A percentile compares a stretch with the other conserved stretches of the same genome.
Conservation (phyloP, 2,329 filamentous ascomycete genomes). For the Orbilia brochopaga region DNA sequence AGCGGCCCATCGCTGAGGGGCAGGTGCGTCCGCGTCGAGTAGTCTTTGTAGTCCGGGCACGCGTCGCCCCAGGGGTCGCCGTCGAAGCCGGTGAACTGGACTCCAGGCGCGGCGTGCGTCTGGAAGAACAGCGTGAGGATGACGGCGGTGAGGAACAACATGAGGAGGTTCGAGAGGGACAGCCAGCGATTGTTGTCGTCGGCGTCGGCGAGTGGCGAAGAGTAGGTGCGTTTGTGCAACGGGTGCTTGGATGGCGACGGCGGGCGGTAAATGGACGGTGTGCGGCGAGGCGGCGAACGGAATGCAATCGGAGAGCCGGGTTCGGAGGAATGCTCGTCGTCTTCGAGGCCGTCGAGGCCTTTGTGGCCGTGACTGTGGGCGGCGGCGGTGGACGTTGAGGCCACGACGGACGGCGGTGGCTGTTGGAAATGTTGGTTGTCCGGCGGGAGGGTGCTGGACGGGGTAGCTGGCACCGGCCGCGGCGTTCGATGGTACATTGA, state of each 20-base stretch:
- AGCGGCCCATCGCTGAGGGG: conserved; percentile 82
- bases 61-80: conserved; percentile 58
- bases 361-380: background rate
- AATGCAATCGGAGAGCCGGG: conserved; percentile 34
- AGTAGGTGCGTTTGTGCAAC: conserved; percentile 35
- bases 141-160: conserved; percentile 30
- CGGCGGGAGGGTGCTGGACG: conserved; percentile 33
- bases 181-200: conserved; percentile 33
- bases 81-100: conserved; percentile 41
- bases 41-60: conserved; percentile 71
- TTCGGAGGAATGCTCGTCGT: conserved; percentile 31
- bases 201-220: background rate
- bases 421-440: conserved; percentile 48
- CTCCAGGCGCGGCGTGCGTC: conserved; percentile 22
- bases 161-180: conserved; percentile 42
- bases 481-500: conserved; percentile 51
- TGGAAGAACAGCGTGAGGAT: conserved; percentile 45
- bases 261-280: conserved; percentile 35
- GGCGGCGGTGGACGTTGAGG: background rate
- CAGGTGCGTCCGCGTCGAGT: conserved; percentile 67
- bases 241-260: conserved; percentile 41
- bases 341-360: conserved; percentile 5
- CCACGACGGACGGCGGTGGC: background rate
- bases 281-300: conserved; percentile 28
- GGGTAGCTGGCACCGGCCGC: conserved; percentile 43